Base-by-base conservation (phyloP, 2,329 filamentous ascomycete genomes). In the Trichoderma afroharzianum region DNA sequence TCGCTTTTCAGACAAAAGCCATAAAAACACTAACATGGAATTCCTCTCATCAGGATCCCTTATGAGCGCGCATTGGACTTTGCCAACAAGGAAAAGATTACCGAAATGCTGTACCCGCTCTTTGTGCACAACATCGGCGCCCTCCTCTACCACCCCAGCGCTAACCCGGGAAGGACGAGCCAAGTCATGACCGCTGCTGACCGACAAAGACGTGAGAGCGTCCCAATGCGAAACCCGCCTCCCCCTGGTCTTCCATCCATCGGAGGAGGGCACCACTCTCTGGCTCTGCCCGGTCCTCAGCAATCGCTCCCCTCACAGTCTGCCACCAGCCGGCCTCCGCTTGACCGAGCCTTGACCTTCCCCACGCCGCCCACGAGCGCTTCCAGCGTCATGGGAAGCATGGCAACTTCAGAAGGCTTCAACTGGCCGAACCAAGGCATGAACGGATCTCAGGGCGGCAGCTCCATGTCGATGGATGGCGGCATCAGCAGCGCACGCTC, bases 1-100 rank as follows among this genome's bases (percentile, higher is more conserved):
- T 53, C 68, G 39, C 69, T 28, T 21, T 55, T n/a, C 63, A 53
- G 21, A 64, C 30, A 74, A 64, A 77, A 21, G 43, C 18, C 76
- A 4, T 30, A 24, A 1, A 18, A 32, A 47, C 12, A 3, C 18
- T 39, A 69, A 26, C 47, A 7, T 36, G 80, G 80, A 75, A 81
- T 28, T 50, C 14, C 73, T 74, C 74, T 74, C 72, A 63, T 21
- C 76, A 98, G 95, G 95, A 99, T 99, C 78, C 96, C 96, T 2
- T 98, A 97, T 77, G 96, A 98, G 77, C 92, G 96, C 75, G 96
- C 96, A n/a, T 85, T 99, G 68, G 96, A 98, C 78, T 98, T 99
- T 80, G 96, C 96, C 75, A 99, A 99, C 85, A 98, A 98, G 87
- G 96, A 99, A 83, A 98, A 98, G 84, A 99, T 98, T 74, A 98